These are phyloP conservation scores for Chalaropsis thielavioides DNA, from an alignment of 2,329 filamentous ascomycete species.

Conservation along the genomic window DNA sequence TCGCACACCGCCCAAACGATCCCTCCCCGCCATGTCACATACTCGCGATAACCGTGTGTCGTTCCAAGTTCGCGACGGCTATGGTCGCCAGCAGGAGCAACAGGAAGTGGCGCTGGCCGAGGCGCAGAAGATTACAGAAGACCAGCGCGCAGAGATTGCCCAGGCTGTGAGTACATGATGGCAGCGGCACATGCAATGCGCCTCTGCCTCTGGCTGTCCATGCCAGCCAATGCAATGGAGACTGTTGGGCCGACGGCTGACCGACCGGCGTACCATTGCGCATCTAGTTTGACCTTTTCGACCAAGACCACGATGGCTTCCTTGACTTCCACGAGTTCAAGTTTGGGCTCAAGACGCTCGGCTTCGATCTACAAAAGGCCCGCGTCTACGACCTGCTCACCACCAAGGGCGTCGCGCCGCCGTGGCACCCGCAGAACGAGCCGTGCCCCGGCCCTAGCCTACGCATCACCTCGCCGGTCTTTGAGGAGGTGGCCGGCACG, in stretches of 20 bases:
- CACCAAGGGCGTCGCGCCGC: slow-evolving; percentile 60
- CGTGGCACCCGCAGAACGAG: slow-evolving; percentile 40
- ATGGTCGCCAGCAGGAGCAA: slow-evolving; percentile 15
- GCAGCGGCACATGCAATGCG: not conserved
- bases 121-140: slow-evolving; percentile 19
- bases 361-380: slow-evolving; percentile 77
- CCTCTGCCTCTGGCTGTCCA: not conserved
- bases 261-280: too few relatives aligned
- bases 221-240: too few relatives aligned
- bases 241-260: too few relatives aligned
- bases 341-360: slow-evolving; percentile 87
- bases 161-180: slow-evolving; percentile 17
- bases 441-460: slow-evolving; percentile 47
- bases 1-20: slow-evolving; percentile 16
- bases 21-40: slow-evolving; percentile 15
- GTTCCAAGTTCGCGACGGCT: slow-evolving; percentile 17
- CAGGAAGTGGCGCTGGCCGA: slow-evolving; percentile 14
- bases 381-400: slow-evolving; percentile 73
- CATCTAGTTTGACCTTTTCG: slow-evolving; percentile 19
- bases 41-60: slow-evolving; percentile 17
- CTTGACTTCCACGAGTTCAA: slow-evolving; percentile 98
- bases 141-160: slow-evolving; percentile 19
- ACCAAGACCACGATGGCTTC: slow-evolving; percentile 41
- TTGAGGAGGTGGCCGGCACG: slow-evolving; percentile 63
- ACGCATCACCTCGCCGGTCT: slow-evolving; percentile 56